Base-by-base conservation (phyloP, 768 basidiomycete species). In the Cyathus striatus region DNA sequence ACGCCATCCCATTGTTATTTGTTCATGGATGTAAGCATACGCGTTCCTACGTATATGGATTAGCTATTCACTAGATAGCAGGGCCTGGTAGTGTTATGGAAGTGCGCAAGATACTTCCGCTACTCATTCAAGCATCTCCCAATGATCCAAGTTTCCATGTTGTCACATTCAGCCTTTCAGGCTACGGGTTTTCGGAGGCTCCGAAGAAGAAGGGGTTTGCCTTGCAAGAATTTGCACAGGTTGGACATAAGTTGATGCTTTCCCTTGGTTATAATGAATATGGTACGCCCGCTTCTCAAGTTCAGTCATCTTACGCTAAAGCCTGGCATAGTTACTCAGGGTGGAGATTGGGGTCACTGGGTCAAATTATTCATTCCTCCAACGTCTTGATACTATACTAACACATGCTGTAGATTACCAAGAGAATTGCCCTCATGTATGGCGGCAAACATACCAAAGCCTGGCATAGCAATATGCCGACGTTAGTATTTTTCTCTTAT, bases 1-100 rank as follows among this genome's bases (percentile, higher is more conserved):
- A 61, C 16, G 75, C 78, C 0, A 70, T 80, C 17, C 76, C 78
- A 3, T 52, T 80, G 6, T 54, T 79, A 27, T 79, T 72, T 49
- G 66, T 77, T n/a, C 78, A 79, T 39, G 78, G 78, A 23, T 75
- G 75, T 58, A 38, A 25, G 55, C 1, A 44, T 17, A 16, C 7
- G 30, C 10, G 27, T 42, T 12, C 16, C 16, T 16, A 32, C 7
- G 17, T 27, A 1, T 5, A 7, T 10, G 5, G 14, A 13, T 10
- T 13, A n/a, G n/a, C n/a, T n/a, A n/a, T 33, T 22, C 16, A 21
- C 2, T 40, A 16, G 20, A 1, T 9, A n/a, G 9, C 43, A 77
- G 76, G 77, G 79, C 75, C 76, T 0, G 76, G 79, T 33, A 64
- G 70, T 40, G 76, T 77, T 53, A 43, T 70, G 22, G 74, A 81